Percentiles rank a stretch among this genome's conserved stretches.
phyloP scores from a whole-genome alignment of 441 rosid species.

The Pelargonium cotyledonis region DNA sequence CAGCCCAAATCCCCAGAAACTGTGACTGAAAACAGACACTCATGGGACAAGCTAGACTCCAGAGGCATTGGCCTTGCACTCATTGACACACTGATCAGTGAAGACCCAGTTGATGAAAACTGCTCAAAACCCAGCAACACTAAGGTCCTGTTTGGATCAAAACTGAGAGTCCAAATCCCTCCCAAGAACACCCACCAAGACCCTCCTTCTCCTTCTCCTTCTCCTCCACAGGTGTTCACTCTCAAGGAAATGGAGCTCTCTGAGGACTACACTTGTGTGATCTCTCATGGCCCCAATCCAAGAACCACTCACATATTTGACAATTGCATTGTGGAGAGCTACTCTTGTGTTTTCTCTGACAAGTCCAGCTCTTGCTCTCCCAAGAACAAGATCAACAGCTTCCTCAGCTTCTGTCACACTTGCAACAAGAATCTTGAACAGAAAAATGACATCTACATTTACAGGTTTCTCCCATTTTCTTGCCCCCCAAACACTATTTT shows the following conservation, averaged over 20 bases:
- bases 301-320: constrained; percentile 32
- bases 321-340: constrained; percentile 64
- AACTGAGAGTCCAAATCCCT: neutral
- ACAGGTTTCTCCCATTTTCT: constrained; percentile 44
- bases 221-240: too few relatives aligned
- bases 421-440: constrained; percentile 74
- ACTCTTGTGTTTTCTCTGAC: constrained; percentile 40
- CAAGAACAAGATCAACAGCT: too few relatives aligned
- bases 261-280: constrained; percentile 91
- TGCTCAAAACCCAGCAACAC: neutral
- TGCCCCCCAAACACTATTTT: neutral
- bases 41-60: constrained; percentile 32
- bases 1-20: too few relatives aligned
- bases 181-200: too few relatives aligned
- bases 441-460: constrained; percentile 54
- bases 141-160: neutral
- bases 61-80: constrained; percentile 63
- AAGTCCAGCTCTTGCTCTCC: too few relatives aligned
- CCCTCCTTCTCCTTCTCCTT: too few relatives aligned
- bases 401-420: constrained; percentile 55
- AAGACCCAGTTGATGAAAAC: constrained; percentile 16
- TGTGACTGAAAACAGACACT: constrained; percentile 20
- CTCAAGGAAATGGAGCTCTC: constrained; percentile 87
- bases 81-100: constrained; percentile 30
- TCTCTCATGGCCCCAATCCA: constrained; percentile 76